These are phyloP conservation scores for Purpureocillium lavendulum DNA, from an alignment of 2,329 filamentous ascomycete species.

Conservation along the genomic window DNA sequence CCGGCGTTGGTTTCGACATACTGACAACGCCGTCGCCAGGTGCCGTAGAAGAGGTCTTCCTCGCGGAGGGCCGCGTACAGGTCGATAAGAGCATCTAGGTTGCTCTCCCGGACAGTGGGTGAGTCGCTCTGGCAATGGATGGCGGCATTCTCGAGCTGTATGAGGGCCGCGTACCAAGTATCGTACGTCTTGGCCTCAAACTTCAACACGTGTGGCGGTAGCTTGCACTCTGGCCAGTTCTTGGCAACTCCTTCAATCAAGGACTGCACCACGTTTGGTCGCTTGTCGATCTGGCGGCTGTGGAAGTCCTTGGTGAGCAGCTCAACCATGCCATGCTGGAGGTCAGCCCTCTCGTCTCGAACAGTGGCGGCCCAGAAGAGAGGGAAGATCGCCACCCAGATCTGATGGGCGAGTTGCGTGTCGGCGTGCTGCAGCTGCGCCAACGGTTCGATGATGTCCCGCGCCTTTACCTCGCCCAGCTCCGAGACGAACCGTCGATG, in stretches of 20 bases:
- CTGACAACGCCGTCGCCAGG: conserved; percentile 88
- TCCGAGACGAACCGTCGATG: conserved; percentile 81
- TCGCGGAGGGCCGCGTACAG: conserved; percentile 86
- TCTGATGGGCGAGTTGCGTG: conserved; percentile 68
- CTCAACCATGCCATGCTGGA: conserved; percentile 85
- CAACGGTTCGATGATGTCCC: conserved; percentile 83
- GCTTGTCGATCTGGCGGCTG: conserved; percentile 83
- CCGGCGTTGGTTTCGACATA: conserved; percentile 97
- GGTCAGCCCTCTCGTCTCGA: conserved; percentile 79
- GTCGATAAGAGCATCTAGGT: conserved; percentile 90
- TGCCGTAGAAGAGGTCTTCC: conserved; percentile 95
- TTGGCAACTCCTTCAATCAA: conserved; percentile 81
- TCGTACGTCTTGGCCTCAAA: conserved; percentile 91
- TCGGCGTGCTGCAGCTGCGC: conserved; percentile 90
- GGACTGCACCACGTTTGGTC: conserved; percentile 92
- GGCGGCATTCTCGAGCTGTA: conserved; percentile 82
- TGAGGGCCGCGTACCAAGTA: conserved; percentile 91
- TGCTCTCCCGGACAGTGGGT: conserved; percentile 79
- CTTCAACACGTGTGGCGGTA: conserved; percentile 93
- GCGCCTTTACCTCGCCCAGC: conserved; percentile 75
- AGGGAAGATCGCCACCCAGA: conserved; percentile 89
- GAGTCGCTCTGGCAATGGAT: conserved; percentile 81
- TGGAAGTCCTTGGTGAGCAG: conserved; percentile 94
- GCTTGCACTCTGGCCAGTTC: conserved; percentile 78
- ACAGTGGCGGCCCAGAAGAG: conserved; percentile 86